Conservation (phyloP, 2,329 filamentous ascomycete species). For the Venturia asperata region DNA sequence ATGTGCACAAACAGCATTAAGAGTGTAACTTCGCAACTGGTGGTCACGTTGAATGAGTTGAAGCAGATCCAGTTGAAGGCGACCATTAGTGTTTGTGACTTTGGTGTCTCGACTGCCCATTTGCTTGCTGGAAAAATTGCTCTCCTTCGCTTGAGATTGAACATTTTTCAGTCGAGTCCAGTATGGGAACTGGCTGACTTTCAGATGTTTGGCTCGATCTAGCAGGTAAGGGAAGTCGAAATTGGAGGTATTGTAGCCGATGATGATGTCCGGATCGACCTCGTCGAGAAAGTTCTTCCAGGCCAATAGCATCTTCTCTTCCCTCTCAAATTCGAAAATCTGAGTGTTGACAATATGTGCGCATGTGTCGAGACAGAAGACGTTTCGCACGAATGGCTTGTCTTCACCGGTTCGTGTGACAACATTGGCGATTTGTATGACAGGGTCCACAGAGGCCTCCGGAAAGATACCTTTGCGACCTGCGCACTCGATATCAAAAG, state of each 20-base stretch:
- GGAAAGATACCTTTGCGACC: slow-evolving; percentile 97
- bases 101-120: slow-evolving; percentile 96
- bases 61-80: slow-evolving; percentile 87
- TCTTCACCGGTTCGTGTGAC: slow-evolving; percentile 91
- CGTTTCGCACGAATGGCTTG: slow-evolving; percentile 92
- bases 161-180: slow-evolving; percentile 73
- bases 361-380: slow-evolving; percentile 89
- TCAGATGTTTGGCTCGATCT: slow-evolving; percentile 78
- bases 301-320: slow-evolving; percentile 82
- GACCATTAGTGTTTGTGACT: slow-evolving; percentile 86
- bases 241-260: slow-evolving; percentile 97
- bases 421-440: slow-evolving; percentile 96
- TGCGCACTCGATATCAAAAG: slow-evolving; percentile 98
- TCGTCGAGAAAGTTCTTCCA: slow-evolving; percentile 88
- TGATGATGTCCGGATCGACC: slow-evolving; percentile 94
- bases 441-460: slow-evolving; percentile 81
- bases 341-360: slow-evolving; percentile 93
- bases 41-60: slow-evolving; percentile 92
- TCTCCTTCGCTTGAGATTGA: slow-evolving; percentile 64
- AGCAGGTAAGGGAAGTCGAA: slow-evolving; percentile 97
- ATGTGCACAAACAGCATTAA: slow-evolving; percentile 92
- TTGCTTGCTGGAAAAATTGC: slow-evolving; percentile 94
- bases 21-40: slow-evolving; percentile 89
- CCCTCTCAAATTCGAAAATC: slow-evolving; percentile 72
- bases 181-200: slow-evolving; percentile 71